Base-by-base conservation (phyloP, 164 flowering plant genomes). In the Vitis cinerea region DNA sequence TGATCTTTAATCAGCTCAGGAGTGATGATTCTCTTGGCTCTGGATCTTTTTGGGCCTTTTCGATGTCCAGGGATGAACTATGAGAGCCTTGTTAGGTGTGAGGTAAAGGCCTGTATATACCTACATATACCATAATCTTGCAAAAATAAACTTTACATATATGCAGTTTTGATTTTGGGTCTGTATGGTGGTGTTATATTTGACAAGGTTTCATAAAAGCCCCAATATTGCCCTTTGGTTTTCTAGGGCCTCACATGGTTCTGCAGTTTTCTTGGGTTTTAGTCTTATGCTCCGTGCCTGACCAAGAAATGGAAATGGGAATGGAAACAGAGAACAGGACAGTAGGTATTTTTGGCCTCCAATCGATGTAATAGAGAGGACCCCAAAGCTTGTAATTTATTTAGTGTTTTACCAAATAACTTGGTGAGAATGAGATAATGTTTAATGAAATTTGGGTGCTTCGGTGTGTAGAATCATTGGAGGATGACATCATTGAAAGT, bases 101-200 rank as follows among this genome's bases (percentile, higher is more conserved):
- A 48, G 63, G 67, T 67, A 19, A 62, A 37, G 75, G 71, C 69
- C 31, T 74, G 72, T 69, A 64, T 59, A 69, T 74, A 64, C 19
- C 8, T 59, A 15, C 54, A 54, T 49, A 69, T 51, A 49, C 60
- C 44, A 57, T 61, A 29, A 61, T 56, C 23, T 8, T 27, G 19
- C 58, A 31, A 14, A 53, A 44, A 37, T 37, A 23, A 27, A 59
- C 31, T 16, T 1, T 14, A 16, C 9, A 16, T 17, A 16, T 50
- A 27, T 63, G 63, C 58, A 63, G 9, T 31, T 31, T 17, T 54
- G 52, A n/a, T 30, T 69, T 59, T 69, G 11, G 9, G 61, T 49
- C 47, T 61, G 17, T 57, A 58, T 67, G 60, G 19, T 59, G 29
- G 30, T 67, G 53, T 47, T 47, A 10, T 48, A 11, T 29, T 27